phyloP scores from a whole-genome alignment of 352 stramenopile genomes.

The Thraustotheca clavata region DNA sequence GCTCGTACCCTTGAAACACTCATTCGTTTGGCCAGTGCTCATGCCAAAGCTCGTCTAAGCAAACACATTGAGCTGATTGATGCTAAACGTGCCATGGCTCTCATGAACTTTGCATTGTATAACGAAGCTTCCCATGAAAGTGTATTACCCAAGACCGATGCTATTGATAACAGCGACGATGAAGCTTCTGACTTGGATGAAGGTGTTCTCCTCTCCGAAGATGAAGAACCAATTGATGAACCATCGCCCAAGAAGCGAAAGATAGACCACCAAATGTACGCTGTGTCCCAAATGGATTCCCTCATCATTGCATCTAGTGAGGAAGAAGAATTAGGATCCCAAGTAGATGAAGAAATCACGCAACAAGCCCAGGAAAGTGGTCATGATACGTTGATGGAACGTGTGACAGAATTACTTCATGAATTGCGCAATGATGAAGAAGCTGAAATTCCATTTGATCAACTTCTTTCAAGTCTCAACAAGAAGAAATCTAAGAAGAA shows the following conservation, averaged over 20 bases:
- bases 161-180: constrained; percentile 10
- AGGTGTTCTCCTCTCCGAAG: constrained; percentile 22
- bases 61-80: constrained; percentile 78
- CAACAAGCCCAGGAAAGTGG: neutral
- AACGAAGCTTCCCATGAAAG: constrained; percentile 77
- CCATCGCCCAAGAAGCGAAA: constrained; percentile 58
- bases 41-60: constrained; percentile 94
- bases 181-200: neutral
- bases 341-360: neutral
- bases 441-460: constrained; percentile 38
- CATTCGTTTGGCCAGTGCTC: constrained; percentile 97
- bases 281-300: neutral
- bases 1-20: constrained; percentile 98
- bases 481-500: constrained; percentile 26
- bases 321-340: neutral
- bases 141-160: neutral
- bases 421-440: constrained; percentile 49
- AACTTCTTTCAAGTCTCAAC: constrained; percentile 53
- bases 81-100: constrained; percentile 87
- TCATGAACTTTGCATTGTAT: constrained; percentile 98
- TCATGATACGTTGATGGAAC: constrained; percentile 8
- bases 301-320: neutral
- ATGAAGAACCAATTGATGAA: constrained; percentile 6
- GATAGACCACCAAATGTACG: neutral
- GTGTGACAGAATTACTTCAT: constrained; percentile 31